Base-by-base conservation (phyloP, 805 yeast species). In the Pichia cabralensis region DNA sequence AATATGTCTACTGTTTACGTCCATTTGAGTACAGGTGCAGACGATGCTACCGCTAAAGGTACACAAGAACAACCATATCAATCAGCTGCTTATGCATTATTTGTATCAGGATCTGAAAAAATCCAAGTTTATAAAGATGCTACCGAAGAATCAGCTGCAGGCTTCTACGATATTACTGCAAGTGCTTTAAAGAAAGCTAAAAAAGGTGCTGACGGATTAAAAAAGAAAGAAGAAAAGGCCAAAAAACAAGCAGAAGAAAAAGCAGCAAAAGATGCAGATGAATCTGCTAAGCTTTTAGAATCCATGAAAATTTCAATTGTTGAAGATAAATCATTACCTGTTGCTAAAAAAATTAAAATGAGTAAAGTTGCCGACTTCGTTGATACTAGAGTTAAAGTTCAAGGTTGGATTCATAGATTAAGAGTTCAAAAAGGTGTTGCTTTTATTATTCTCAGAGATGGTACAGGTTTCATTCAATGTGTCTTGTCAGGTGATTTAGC, bases 321-420 rank as follows among this genome's bases (percentile, higher is more conserved):
- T 39, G 82, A 83, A 56, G 96, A 92, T 54, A 50, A 63, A 30
- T 68, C 83, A 11, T 69, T 84, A 48, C 86, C 95, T 36, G 53
- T 49, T 23, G 89, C 96, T 29, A 54, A 60, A 36, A 73, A 64
- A 52, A 69, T 76, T 57, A 88, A 84, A 62, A 71, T 92, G 50
- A 58, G 64, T 41, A 47, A 68, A 8, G 58, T 78, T 33, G 68
- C 69, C 38, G 67, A 62, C 6, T 50, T 60, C 49, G 68, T 85
- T 27, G 92, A 76, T 38, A 19, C 34, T 20, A 76, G 99, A 59
- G 85, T 85, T 35, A 56, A 67, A 36, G 79, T 89, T 28, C 76
- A 76, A 45, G 99, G 98, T 42, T 92, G 99, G 99, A 70, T 92
- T 42, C 99, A 92, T 61, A 80, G 98, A 58, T 68, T 94, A 49